Conservation (phyloP, 1,284 basidiomycete genomes). For the Takashimella koratensis region DNA sequence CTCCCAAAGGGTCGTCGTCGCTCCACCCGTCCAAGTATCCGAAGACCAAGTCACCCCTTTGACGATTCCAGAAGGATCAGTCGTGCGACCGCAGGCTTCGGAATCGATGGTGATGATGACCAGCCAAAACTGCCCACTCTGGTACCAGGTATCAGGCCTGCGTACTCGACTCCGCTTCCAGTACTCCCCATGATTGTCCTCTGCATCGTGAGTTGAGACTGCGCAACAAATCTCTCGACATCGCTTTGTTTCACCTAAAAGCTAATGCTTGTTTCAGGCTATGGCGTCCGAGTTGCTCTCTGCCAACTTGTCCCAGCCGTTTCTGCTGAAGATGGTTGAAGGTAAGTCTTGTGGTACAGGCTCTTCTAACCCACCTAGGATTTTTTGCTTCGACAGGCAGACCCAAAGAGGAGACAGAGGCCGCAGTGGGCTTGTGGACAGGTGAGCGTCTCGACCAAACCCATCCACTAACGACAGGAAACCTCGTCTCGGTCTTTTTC, state of each 20-base stretch:
- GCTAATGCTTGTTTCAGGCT: conserved; percentile 54
- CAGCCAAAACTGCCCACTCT: conserved; percentile 42
- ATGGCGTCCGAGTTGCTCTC: conserved; percentile 90
- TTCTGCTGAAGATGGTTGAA: conserved; percentile 89
- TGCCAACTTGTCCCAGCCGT: conserved; percentile 85
- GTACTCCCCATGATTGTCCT: conserved; percentile 84
- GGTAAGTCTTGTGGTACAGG: conserved; percentile 50
- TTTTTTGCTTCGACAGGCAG: conserved; percentile 36
- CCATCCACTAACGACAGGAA: conserved; percentile 27
- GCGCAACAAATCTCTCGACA: no score
- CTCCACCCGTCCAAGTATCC: background rate
- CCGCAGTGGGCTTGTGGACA: conserved; percentile 47
- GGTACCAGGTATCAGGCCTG: conserved; percentile 47
- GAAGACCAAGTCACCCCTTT: background rate
- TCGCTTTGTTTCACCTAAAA: no score
- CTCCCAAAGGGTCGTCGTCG: background rate
- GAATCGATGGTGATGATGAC: conserved; percentile 28
- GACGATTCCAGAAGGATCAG: background rate
- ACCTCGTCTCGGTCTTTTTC: conserved; percentile 53
- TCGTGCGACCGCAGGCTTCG: background rate
- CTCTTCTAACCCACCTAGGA: conserved; percentile 11
- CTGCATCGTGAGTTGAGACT: conserved; percentile 80
- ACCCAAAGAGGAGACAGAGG: conserved; percentile 41
- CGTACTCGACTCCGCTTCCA: conserved; percentile 69
- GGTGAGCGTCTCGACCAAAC: conserved; percentile 19